Evolutionary conservation across 345 rosid genomes (phyloP).

Genomic region (Carallia brachiata): DNA sequence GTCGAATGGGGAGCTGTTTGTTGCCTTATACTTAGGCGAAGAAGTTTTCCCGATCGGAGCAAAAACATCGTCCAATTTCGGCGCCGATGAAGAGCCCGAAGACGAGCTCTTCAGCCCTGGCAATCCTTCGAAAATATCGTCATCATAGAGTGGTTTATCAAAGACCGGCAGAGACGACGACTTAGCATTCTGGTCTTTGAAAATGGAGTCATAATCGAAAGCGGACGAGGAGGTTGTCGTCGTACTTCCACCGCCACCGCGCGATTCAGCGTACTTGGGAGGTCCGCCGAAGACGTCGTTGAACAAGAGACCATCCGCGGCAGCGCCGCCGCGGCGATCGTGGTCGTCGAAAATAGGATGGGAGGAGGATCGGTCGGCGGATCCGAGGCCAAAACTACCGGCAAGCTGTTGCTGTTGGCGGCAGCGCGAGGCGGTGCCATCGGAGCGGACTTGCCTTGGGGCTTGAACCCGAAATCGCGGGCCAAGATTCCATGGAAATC

Average conservation of each 20-base stretch:
- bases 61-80: conserved; percentile 44
- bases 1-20: conserved; percentile 40
- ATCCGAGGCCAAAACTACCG: conserved; percentile 31
- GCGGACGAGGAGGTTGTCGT: conserved; percentile 11
- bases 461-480: conserved; percentile 64
- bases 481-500: conserved; percentile 61
- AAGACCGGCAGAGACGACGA: conserved; percentile 47
- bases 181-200: conserved; percentile 35
- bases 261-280: conserved; percentile 44
- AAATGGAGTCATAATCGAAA: conserved; percentile 52
- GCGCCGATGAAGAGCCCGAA: conserved; percentile 22
- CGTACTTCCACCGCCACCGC: conserved; percentile 24
- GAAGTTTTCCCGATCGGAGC: conserved; percentile 32
- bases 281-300: conserved; percentile 56
- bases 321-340: conserved; percentile 18
- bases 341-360: conserved; percentile 45
- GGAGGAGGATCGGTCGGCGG: conserved; percentile 32
- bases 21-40: conserved; percentile 14
- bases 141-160: conserved; percentile 74
- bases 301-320: conserved; percentile 28
- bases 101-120: conserved; percentile 50
- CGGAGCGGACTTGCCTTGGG: conserved; percentile 75
- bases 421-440: conserved; percentile 52
- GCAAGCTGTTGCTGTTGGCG: conserved; percentile 1
- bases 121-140: conserved; percentile 60